These are phyloP conservation scores for Ambrosiella beaveri DNA, from an alignment of 2,329 filamentous ascomycete species.

Conservation along the genomic window DNA sequence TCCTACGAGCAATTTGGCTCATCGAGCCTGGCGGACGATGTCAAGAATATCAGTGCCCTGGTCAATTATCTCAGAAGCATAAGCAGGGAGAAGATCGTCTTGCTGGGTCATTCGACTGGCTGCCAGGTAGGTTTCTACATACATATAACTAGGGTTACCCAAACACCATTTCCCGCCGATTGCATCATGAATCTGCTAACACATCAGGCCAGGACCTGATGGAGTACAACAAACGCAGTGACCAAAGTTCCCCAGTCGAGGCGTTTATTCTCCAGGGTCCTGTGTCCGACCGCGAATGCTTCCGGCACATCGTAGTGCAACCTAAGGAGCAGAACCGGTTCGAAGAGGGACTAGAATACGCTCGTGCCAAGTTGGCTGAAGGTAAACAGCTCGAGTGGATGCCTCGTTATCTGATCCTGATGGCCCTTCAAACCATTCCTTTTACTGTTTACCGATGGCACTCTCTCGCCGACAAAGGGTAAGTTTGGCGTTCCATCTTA, in stretches of 20 bases:
- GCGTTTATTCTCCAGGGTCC: conserved; percentile 68
- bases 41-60: conserved; percentile 33
- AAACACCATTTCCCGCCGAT: not conserved
- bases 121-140: conserved; percentile 29
- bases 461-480: conserved; percentile 34
- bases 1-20: conserved; percentile 36
- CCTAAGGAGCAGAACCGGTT: conserved; percentile 21
- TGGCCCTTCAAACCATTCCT: conserved; percentile 23
- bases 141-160: not conserved
- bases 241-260: conserved; percentile 39
- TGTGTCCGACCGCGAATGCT: conserved; percentile 57
- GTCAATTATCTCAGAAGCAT: conserved; percentile 36
- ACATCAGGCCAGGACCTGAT: conserved; percentile 31
- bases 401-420: conserved; percentile 27
- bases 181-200: not conserved
- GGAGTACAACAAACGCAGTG: conserved; percentile 30
- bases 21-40: conserved; percentile 32
- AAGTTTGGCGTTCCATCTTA: conserved; percentile 16
- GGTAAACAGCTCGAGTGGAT: conserved; percentile 40
- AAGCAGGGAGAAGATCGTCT: conserved; percentile 32
- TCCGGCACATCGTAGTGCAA: conserved; percentile 26
- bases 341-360: conserved; percentile 29
- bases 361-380: conserved; percentile 35
- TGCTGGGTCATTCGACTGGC: conserved; percentile 43
- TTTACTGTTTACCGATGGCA: conserved; percentile 36